Conservation (phyloP, 1,139 yeast genomes). For the Diutina rugosa region DNA sequence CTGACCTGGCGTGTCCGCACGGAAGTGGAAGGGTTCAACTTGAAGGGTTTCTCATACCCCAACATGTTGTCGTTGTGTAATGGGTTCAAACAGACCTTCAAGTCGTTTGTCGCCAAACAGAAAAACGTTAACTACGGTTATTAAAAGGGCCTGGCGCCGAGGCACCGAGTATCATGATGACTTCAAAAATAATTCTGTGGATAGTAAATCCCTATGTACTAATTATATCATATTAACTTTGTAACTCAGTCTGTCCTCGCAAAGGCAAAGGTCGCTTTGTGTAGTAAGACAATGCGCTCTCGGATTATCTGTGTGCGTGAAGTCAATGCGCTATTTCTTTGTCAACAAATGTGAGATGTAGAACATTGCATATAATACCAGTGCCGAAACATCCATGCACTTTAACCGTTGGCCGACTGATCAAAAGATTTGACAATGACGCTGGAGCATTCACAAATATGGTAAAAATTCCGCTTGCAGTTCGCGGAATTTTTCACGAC, state of each 20-base stretch:
- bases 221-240: background rate
- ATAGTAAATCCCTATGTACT: background rate
- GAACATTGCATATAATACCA: no score
- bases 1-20: constrained; percentile 86
- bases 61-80: constrained; percentile 81
- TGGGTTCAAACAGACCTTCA: constrained; percentile 68
- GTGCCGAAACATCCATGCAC: no score
- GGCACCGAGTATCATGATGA: background rate
- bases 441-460: no score
- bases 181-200: background rate
- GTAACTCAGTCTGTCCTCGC: background rate
- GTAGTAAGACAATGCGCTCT: background rate
- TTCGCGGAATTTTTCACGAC: background rate
- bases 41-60: constrained; percentile 72
- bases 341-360: no score
- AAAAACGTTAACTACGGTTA: constrained; percentile 1
- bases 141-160: background rate
- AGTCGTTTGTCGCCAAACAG: constrained; percentile 16
- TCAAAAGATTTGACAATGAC: no score
- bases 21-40: constrained; percentile 72
- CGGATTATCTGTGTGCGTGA: no score
- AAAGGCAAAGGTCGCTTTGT: background rate
- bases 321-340: no score
- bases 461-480: background rate
- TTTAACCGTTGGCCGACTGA: no score